Evolutionary conservation across 495 filamentous ascomycete species (phyloP).

Genomic region (Daldinia childiae): DNA sequence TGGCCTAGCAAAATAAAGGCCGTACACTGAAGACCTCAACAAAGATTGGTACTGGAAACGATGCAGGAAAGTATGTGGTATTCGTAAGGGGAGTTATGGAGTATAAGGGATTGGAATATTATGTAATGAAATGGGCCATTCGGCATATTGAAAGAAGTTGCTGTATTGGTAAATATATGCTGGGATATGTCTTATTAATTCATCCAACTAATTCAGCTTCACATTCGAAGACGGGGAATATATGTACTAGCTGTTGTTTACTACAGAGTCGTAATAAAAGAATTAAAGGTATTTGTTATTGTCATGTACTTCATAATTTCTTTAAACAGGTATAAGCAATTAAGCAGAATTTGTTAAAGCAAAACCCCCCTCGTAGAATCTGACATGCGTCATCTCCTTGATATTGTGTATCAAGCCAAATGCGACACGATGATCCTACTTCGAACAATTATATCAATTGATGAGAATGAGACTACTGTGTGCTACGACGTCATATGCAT

Average conservation of each 20-base stretch:
- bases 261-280: no score
- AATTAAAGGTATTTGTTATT: neutral
- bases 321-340: neutral
- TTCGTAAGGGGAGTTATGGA: neutral
- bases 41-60: neutral
- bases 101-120: neutral
- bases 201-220: neutral
- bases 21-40: neutral
- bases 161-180: neutral
- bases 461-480: neutral
- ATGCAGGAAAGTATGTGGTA: neutral
- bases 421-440: neutral
- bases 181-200: no score
- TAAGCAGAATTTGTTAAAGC: neutral
- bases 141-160: neutral
- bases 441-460: neutral
- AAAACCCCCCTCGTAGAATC: neutral
- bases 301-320: neutral
- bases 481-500: neutral
- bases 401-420: neutral
- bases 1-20: conserved; percentile 14
- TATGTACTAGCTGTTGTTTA: no score
- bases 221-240: no score
- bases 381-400: neutral
- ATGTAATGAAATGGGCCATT: neutral